Evolutionary conservation across 1,284 basidiomycete species (phyloP), one percentile per base, ranked within the genome.

Genomic region (Cutaneotrichosporon sp.): DNA sequence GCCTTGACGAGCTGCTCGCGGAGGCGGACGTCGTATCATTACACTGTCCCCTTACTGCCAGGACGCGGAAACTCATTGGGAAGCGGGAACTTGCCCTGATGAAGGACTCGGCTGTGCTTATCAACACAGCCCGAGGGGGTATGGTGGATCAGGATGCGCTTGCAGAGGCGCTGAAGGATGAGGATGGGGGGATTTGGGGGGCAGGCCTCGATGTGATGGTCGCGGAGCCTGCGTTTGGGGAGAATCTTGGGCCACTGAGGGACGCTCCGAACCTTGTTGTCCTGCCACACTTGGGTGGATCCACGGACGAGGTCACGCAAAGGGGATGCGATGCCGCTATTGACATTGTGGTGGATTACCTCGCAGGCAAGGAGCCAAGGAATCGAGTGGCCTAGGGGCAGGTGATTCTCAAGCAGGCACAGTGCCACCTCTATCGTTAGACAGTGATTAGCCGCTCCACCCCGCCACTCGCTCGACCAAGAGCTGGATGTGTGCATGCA

Each of bases 191-290:
- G 43, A 51, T 25, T 63, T 81, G n/a, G 76, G 70, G 1, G 79
- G 79, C 79, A 0, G 80, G 76, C 0, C 57, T 81, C 6, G 80
- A 81, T 55, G 79, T 81, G 3, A 74, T 76, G 43, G 76, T 75
- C 47, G 66, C 54, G 26, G 73, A 75, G 48, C 73, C 73, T 5
- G 65, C 69, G 11, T 54, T 41, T 31, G 63, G 61, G 1, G 67
- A 67, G 27, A 67, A 56, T 20, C 52, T 71, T 22, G 67, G 64
- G 0, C 59, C 51, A 32, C 51, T 75, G 50, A 56, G 64, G 1
- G 60, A 65, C 19, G 45, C 69, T 58, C 44, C 46, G 5, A 70
- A 70, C 46, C 61, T 67, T 8, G 62, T 72, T 16, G 61, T 62
- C 20, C 38, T 70, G 46, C 71, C 71, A 12, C 71, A 74, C 57